Evolutionary conservation across 345 rosid genomes (phyloP).

Genomic region (Brassica rapa): DNA sequence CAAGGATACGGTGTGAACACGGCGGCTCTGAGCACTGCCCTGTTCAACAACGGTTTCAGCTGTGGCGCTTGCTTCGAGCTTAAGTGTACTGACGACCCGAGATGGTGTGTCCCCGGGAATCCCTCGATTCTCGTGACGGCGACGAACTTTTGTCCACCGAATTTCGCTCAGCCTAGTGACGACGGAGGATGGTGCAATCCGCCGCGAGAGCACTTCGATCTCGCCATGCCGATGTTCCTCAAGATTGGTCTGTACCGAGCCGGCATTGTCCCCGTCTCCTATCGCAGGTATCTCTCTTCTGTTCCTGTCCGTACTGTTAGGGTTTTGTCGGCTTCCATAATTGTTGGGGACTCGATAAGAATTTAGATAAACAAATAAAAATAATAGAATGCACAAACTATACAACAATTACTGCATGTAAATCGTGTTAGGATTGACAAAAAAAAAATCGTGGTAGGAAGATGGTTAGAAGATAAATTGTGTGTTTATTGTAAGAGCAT

Average conservation of each 20-base stretch:
- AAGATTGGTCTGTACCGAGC: constrained; percentile 86
- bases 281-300: constrained; percentile 57
- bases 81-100: constrained; percentile 70
- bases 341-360: neutral
- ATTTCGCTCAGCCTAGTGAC: constrained; percentile 76
- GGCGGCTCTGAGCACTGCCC: constrained; percentile 90
- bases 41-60: constrained; percentile 86
- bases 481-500: neutral
- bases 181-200: constrained; percentile 99
- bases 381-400: neutral
- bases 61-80: constrained; percentile 96
- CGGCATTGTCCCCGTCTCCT: constrained; percentile 92
- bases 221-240: constrained; percentile 99
- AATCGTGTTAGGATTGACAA: neutral
- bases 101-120: constrained; percentile 80
- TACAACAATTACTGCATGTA: neutral
- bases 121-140: constrained; percentile 84
- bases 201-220: constrained; percentile 94
- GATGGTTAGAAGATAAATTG: neutral
- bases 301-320: neutral
- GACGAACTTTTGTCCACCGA: constrained; percentile 96
- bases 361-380: neutral
- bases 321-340: neutral
- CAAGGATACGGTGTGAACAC: constrained; percentile 96
- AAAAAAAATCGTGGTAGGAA: neutral